Evolutionary conservation across 768 basidiomycete genomes (phyloP).

Genomic region (Lanmaoa rubissima): DNA sequence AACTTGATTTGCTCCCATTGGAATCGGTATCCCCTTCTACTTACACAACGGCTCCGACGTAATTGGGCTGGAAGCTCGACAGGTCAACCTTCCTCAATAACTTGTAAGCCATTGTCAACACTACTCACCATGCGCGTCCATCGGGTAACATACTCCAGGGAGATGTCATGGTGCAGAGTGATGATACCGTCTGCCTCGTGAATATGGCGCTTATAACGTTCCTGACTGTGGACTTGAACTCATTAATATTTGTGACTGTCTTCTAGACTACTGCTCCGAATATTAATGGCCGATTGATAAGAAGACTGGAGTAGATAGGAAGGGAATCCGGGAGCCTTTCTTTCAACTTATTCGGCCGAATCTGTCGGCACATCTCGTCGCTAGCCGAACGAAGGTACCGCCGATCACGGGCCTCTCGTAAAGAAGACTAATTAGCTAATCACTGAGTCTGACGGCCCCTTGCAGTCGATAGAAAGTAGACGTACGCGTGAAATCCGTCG

Average conservation of each 20-base stretch:
- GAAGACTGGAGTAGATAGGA: not conserved
- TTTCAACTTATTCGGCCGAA: conserved; percentile 11
- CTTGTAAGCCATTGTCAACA: no score
- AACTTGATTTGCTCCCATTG: conserved; percentile 8
- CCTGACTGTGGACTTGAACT: not conserved
- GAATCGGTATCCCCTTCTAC: not conserved
- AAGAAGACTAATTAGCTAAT: conserved; percentile 1
- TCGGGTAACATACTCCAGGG: not conserved
- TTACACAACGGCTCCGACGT: conserved; percentile 1
- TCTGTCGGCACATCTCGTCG: conserved; percentile 13
- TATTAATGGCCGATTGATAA: not conserved
- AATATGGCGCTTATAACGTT: not conserved
- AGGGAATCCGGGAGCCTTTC: not conserved
- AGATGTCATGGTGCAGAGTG: not conserved
- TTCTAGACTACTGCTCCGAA: not conserved
- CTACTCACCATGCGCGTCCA: not conserved
- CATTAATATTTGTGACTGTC: not conserved
- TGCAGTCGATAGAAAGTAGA: not conserved
- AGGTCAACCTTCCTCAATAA: not conserved
- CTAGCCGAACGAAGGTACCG: conserved; percentile 12
- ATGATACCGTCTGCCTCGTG: not conserved
- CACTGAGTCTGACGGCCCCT: not conserved
- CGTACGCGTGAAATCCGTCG: not conserved
- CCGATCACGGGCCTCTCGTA: conserved; percentile 22
- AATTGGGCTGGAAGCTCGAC: not conserved